Conservation (phyloP, 2,329 filamentous ascomycete genomes). For the Ambrosiella cleistominuta region DNA sequence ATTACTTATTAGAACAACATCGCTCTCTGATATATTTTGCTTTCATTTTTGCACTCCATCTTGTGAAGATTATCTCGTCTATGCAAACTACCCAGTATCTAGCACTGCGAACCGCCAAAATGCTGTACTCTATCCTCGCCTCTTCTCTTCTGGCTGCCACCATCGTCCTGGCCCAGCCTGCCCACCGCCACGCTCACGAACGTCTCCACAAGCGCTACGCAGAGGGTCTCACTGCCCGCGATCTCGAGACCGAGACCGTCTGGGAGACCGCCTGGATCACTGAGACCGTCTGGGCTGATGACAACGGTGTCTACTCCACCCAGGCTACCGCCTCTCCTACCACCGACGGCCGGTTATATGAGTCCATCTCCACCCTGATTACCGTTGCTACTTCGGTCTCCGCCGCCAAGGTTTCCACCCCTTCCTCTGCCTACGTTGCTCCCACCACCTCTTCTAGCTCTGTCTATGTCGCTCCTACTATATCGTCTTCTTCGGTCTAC, state of each 20-base stretch:
- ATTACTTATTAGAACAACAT: slow-evolving; percentile 5
- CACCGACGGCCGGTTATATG: slow-evolving; percentile 20
- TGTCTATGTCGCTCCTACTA: slow-evolving; percentile 8
- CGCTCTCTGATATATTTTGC: slow-evolving; percentile 3
- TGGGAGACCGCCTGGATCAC: slow-evolving; percentile 24
- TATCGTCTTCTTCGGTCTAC: slow-evolving; percentile 16
- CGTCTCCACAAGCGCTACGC: slow-evolving; percentile 18
- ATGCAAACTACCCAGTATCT: not conserved
- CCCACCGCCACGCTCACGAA: slow-evolving; percentile 23
- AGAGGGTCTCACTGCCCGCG: not conserved
- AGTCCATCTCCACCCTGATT: slow-evolving; percentile 14
- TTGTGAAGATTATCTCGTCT: slow-evolving; percentile 7
- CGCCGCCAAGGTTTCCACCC: slow-evolving; percentile 16
- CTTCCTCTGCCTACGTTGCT: slow-evolving; percentile 12
- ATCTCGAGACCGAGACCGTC: slow-evolving; percentile 21
- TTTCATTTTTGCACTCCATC: not conserved
- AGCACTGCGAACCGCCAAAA: slow-evolving; percentile 17
- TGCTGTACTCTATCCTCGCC: slow-evolving; percentile 28
- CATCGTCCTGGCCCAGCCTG: slow-evolving; percentile 33
- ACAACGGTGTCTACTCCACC: slow-evolving; percentile 9
- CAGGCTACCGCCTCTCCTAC: slow-evolving; percentile 13
- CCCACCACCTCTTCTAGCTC: slow-evolving; percentile 16
- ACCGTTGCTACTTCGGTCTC: slow-evolving; percentile 14
- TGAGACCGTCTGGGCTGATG: slow-evolving; percentile 29
- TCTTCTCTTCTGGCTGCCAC: slow-evolving; percentile 24